Evolutionary conservation across 805 yeast genomes (phyloP).

Genomic region (Lipomyces spencermartinsiae): DNA sequence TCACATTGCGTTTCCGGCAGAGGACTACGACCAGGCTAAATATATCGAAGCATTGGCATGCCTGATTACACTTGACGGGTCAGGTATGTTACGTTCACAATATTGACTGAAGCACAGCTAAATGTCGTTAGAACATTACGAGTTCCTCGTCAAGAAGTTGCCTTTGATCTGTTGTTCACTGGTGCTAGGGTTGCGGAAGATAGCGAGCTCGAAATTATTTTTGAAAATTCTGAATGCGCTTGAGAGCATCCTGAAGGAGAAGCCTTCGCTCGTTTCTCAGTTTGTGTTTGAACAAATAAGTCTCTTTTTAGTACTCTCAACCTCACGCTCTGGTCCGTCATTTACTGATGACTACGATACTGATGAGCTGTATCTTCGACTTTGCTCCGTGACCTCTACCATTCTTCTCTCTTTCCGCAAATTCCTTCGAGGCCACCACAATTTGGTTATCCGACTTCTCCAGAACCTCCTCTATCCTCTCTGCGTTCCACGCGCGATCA

Average conservation of each 20-base stretch:
- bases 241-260: conserved; percentile 54
- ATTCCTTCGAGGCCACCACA: conserved; percentile 75
- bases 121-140: background rate
- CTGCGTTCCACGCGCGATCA: conserved; percentile 39
- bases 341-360: conserved; percentile 31
- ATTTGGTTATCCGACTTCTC: conserved; percentile 60
- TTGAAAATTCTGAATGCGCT: conserved; percentile 46
- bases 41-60: conserved; percentile 16
- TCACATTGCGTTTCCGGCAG: conserved; percentile 1
- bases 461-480: conserved; percentile 59
- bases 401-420: conserved; percentile 71
- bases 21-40: background rate
- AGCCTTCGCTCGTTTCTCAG: conserved; percentile 67
- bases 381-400: conserved; percentile 62
- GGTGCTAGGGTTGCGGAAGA: conserved; percentile 41
- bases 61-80: background rate
- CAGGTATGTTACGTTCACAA: background rate
- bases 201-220: conserved; percentile 36
- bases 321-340: conserved; percentile 39
- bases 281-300: conserved; percentile 65
- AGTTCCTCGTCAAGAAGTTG: conserved; percentile 9
- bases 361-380: conserved; percentile 48
- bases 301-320: conserved; percentile 48
- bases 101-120: background rate
- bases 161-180: conserved; percentile 14